These are phyloP conservation scores for Xylariaceae sp. DNA, from an alignment of 2,329 filamentous ascomycete species.

Conservation along the genomic window DNA sequence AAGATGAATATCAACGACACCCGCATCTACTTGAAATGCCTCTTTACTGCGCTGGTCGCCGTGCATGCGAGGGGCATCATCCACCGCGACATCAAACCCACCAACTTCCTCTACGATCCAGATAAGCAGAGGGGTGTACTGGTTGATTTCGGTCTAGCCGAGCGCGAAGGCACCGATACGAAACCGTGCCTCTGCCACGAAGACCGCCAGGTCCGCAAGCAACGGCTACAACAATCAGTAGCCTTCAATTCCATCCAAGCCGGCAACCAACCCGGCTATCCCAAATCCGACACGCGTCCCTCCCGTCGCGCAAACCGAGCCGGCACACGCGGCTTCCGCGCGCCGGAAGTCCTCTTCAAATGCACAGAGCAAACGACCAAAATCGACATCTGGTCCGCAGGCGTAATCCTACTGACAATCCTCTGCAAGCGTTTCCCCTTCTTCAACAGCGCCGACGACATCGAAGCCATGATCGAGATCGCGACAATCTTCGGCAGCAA, in stretches of 20 bases:
- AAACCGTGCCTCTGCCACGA: slow-evolving; percentile 81
- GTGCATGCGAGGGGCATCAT: slow-evolving; percentile 83
- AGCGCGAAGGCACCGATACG: slow-evolving; percentile 70
- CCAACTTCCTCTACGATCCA: slow-evolving; percentile 93
- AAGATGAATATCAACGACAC: slow-evolving; percentile 83
- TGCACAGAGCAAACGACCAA: slow-evolving; percentile 91
- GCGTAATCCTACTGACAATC: slow-evolving; percentile 95
- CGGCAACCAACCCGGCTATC: slow-evolving; percentile 62
- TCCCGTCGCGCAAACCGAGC: slow-evolving; percentile 89
- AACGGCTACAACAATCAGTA: slow-evolving; percentile 46
- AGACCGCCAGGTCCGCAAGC: slow-evolving; percentile 54
- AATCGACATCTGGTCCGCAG: slow-evolving; percentile 95
- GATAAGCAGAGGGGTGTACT: slow-evolving; percentile 75
- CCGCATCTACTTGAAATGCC: slow-evolving; percentile 78
- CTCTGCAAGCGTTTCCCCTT: slow-evolving; percentile 91
- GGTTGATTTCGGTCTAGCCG: slow-evolving; percentile 98
- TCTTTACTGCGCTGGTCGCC: slow-evolving; percentile 78
- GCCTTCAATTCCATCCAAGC: slow-evolving; percentile 51
- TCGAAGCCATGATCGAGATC: slow-evolving; percentile 96
- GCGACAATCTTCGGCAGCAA: slow-evolving; percentile 85
- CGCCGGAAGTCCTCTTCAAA: slow-evolving; percentile 94
- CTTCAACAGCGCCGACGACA: slow-evolving; percentile 97
- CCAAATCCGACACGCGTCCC: slow-evolving; percentile 81
- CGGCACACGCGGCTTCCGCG: slow-evolving; percentile 90
- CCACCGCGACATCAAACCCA: slow-evolving; percentile 94